Base-by-base conservation (phyloP, 1,284 basidiomycete genomes). In the Ganoderma boninense region DNA sequence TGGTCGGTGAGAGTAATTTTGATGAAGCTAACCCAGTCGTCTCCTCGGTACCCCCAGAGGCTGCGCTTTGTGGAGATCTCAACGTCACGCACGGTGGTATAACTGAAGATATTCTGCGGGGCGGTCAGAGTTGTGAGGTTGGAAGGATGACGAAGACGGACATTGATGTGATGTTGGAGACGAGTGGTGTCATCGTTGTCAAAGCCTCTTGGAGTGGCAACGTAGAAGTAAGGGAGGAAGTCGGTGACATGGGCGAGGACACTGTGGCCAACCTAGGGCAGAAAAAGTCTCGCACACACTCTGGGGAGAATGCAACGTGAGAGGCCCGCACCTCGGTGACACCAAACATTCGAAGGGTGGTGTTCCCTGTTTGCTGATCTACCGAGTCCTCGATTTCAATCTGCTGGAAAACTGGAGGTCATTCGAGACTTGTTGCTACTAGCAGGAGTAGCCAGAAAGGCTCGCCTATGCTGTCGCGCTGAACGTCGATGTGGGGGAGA, bases 181-280 rank as follows among this genome's bases (percentile, higher is more conserved):
- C 91, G 80, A 1, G 83, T 82, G 1, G 92, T 79, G 75, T 98
- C 95, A 14, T 88, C 84, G 43, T 87, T 83, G 32, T 86, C 82
- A 74, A 97, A 96, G 0, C 95, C 96, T 43, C 93, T 89, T 32
- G 97, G 97, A 26, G 92, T 89, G 2, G 95, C 86, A 49, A 98
- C 83, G 77, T 95, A 98, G 80, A 98, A 97, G 80, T 98, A 98
- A 0, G 97, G 97, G 64, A 91, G 81, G 79, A 97, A 98, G 35
- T 91, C 91, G 5, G 87, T 91, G 57, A 98, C 86, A 73, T 93
- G 89, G 0, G 91, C 92, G 18, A 98, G 86, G 2, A 98, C 94
- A 66, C 96, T 98, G 79, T 98, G 89, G 0, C 97, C 97, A 2
- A 84, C 86, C 91, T 96, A 74, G 26, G 44, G n/a, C 18, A 35